Base-by-base conservation (phyloP, 257 asterid species). In the Solanum peruvianum region DNA sequence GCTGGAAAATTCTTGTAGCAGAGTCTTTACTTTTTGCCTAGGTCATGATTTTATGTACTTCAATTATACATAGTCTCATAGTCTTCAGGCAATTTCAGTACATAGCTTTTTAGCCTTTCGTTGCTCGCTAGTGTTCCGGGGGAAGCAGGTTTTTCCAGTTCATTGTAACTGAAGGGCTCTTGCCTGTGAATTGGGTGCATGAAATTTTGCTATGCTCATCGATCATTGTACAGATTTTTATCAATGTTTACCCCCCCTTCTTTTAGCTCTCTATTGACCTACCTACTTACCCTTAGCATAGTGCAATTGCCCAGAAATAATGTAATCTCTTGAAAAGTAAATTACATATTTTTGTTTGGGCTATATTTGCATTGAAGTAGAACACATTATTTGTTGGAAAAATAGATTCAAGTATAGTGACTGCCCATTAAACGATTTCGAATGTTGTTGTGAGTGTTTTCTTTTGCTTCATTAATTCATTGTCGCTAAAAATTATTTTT, bases 221-320 rank as follows among this genome's bases (percentile, higher is more conserved):
- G 35, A 33, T 33, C 86, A 86, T 85, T 94, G 94, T 92, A 92
- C 89, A 91, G 84, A 90, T 83, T 58, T 58, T 87, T 81, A 52
- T 81, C 85, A 13, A 41, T 52, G 87, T 86, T 52, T 4, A 33
- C 60, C 58, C 39, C 4, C 66, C 25, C 69, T 29, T 85, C 82
- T 84, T 47, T 76, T 72, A 18, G 69, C 70, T 27, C 66, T 82
- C 44, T 44, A 60, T 87, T 47, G 80, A 84, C 86, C 86, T 81
- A 84, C 86, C 86, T 81, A 41, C 35, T 91, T 80, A 66, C 78
- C 89, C 83, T 77, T 88, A 92, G 69, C 90, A 87, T 92, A 93
- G 94, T 86, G 89, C 86, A 75, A 77, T 88, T 69, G 83, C 85
- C 90, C 87, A 20, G 56, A 84, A 90, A 92, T 92, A 92, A 89